Conservation (phyloP, 305 asterid species). For the Caryopteris hybrid region DNA sequence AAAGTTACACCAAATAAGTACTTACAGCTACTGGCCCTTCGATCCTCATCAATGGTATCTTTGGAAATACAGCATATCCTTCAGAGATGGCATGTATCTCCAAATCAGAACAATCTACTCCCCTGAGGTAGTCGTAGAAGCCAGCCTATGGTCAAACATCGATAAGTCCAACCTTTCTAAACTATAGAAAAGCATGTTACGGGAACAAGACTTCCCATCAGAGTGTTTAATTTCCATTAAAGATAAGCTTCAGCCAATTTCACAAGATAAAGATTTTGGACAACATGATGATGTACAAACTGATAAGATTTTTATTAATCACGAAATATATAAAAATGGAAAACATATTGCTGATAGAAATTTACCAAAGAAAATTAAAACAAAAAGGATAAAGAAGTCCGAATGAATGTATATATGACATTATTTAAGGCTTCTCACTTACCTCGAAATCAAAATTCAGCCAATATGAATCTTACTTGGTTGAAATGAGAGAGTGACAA, state of each 20-base stretch:
- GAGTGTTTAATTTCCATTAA: background rate
- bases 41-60: constrained; percentile 92
- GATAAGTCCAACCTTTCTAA: constrained; percentile 16
- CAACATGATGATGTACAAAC: background rate
- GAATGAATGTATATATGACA: background rate
- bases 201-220: constrained; percentile 9
- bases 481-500: background rate
- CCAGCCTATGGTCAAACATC: constrained; percentile 51
- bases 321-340: background rate
- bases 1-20: constrained; percentile 20
- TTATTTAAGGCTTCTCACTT: background rate
- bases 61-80: constrained; percentile 92
- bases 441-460: background rate
- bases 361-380: background rate
- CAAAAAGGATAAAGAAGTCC: background rate
- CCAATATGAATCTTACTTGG: background rate
- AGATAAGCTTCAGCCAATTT: background rate
- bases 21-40: constrained; percentile 99
- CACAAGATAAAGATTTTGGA: constrained; percentile 3
- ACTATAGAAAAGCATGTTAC: constrained; percentile 12
- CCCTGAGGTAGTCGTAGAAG: constrained; percentile 80
- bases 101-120: constrained; percentile 77
- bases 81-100: constrained; percentile 92
- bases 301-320: background rate
- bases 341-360: background rate